Conservation (phyloP, 164 flowering plant species). For the Liriodendron chinense region DNA sequence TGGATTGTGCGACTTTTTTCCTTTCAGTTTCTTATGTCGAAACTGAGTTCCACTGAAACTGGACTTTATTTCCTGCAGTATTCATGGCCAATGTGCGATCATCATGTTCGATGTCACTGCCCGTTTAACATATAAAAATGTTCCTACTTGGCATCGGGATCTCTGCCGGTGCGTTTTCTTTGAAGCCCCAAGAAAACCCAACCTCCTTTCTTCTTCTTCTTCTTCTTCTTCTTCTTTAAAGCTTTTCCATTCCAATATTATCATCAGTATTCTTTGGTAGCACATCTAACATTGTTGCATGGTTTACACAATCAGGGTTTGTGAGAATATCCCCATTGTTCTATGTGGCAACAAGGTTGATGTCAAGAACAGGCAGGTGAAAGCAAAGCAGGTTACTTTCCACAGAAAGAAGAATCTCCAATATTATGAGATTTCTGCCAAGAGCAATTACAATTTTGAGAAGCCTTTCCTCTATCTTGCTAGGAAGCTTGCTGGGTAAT, state of each 20-base stretch:
- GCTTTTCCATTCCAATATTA: not conserved
- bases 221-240: too few relatives aligned
- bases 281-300: too few relatives aligned
- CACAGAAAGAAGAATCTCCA: constrained; percentile 84
- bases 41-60: not conserved
- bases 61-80: constrained; percentile 34
- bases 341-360: constrained; percentile 92
- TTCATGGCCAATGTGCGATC: constrained; percentile 91
- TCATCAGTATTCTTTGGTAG: too few relatives aligned
- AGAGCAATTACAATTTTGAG: constrained; percentile 85
- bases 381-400: constrained; percentile 88
- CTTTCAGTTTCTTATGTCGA: too few relatives aligned
- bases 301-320: constrained; percentile 31
- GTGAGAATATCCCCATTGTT: constrained; percentile 86
- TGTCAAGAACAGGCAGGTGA: constrained; percentile 90
- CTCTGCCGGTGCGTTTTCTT: constrained; percentile 55
- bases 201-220: not conserved
- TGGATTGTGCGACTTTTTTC: too few relatives aligned
- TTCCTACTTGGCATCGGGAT: constrained; percentile 94
- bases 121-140: constrained; percentile 82
- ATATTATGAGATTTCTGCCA: constrained; percentile 84
- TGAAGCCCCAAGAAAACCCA: not conserved
- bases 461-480: constrained; percentile 84
- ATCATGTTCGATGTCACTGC: constrained; percentile 96
- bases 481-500: constrained; percentile 78